phyloP scores from a whole-genome alignment of 2,329 filamentous ascomycete species.

The Xylaria sp. region DNA sequence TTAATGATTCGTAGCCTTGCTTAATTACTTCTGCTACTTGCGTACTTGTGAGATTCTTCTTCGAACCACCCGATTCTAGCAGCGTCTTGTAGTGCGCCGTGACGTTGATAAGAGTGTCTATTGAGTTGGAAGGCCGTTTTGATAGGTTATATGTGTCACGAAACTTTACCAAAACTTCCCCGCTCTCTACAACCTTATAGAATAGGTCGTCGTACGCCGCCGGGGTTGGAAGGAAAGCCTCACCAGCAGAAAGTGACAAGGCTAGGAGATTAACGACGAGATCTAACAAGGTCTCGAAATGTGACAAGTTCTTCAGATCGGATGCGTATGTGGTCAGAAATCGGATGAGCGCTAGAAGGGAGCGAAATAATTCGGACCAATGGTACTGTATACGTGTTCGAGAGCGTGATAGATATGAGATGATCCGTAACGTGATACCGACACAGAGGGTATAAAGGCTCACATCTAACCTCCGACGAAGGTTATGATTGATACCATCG shows the following conservation, averaged over 20 bases:
- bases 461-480: slow-evolving; percentile 82
- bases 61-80: slow-evolving; percentile 50
- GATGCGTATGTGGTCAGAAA: slow-evolving; percentile 87
- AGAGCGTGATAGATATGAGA: slow-evolving; percentile 83
- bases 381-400: slow-evolving; percentile 85
- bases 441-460: slow-evolving; percentile 82
- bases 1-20: slow-evolving; percentile 93
- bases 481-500: slow-evolving; percentile 92
- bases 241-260: slow-evolving; percentile 82
- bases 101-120: slow-evolving; percentile 83
- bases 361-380: slow-evolving; percentile 94
- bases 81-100: slow-evolving; percentile 86
- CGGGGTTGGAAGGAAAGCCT: slow-evolving; percentile 87
- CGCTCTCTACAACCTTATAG: slow-evolving; percentile 95
- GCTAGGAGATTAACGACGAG: slow-evolving; percentile 82
- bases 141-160: slow-evolving; percentile 73
- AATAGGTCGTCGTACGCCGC: slow-evolving; percentile 94
- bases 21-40: slow-evolving; percentile 93
- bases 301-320: slow-evolving; percentile 72
- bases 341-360: slow-evolving; percentile 82
- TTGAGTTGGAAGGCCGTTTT: slow-evolving; percentile 68
- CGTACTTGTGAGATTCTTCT: slow-evolving; percentile 71
- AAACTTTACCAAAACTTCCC: slow-evolving; percentile 82
- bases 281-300: slow-evolving; percentile 76
- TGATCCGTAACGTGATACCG: slow-evolving; percentile 79